Conservation (phyloP, 2,329 filamentous ascomycete species). For the Monosporascus sp. region DNA sequence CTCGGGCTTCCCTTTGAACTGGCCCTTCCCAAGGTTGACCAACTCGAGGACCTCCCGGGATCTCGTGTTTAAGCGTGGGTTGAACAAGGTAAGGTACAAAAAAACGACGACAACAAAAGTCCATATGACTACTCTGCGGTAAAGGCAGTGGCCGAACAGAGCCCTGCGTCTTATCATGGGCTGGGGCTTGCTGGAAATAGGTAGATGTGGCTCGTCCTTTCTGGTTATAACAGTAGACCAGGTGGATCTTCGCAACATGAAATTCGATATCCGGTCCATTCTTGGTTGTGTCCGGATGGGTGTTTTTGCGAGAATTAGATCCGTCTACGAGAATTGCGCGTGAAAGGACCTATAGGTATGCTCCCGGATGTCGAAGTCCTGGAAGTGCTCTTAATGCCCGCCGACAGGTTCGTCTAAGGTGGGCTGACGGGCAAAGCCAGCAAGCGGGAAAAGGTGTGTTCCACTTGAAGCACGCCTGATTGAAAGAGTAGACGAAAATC, state of each 20-base stretch:
- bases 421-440: no score
- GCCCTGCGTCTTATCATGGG: slow-evolving; percentile 38
- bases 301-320: neutral
- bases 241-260: slow-evolving; percentile 18
- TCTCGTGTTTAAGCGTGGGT: slow-evolving; percentile 16
- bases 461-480: no score
- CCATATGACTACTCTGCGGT: slow-evolving; percentile 50
- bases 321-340: slow-evolving; percentile 1
- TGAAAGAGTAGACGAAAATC: neutral
- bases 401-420: no score
- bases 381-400: no score
- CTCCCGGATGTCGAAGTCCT: slow-evolving; percentile 7
- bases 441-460: no score
- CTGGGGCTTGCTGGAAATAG: slow-evolving; percentile 27
- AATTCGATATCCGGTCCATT: slow-evolving; percentile 21
- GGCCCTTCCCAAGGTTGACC: slow-evolving; percentile 19
- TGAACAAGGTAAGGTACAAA: slow-evolving; percentile 36
- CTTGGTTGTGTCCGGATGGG: slow-evolving; percentile 1
- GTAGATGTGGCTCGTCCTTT: slow-evolving; percentile 24
- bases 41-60: slow-evolving; percentile 24
- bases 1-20: slow-evolving; percentile 5
- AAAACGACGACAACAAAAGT: slow-evolving; percentile 36
- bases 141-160: slow-evolving; percentile 47
- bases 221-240: slow-evolving; percentile 11
- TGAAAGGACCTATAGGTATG: slow-evolving; percentile 12